Conservation (phyloP, 805 yeast species). For the Teunomyces atbi region DNA sequence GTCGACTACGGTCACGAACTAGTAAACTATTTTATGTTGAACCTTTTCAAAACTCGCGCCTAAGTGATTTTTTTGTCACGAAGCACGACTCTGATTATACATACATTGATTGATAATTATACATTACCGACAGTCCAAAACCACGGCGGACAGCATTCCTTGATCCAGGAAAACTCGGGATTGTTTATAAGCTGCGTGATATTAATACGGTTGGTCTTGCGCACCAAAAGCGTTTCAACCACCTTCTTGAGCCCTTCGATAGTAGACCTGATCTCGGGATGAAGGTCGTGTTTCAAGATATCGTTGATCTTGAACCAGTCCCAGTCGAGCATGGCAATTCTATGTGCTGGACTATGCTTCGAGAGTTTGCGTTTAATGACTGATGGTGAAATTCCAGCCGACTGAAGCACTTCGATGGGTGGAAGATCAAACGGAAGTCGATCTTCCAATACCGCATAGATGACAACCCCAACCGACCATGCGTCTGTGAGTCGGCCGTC, state of each 20-base stretch:
- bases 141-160: conserved; percentile 10
- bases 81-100: not conserved
- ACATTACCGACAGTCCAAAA: not conserved
- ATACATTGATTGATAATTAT: not conserved
- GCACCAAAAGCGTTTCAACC: conserved; percentile 34
- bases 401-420: conserved; percentile 41
- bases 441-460: conserved; percentile 80
- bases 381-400: conserved; percentile 36
- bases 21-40: not conserved
- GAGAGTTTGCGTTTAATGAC: conserved; percentile 42
- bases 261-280: conserved; percentile 16
- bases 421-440: conserved; percentile 90
- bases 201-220: conserved; percentile 34
- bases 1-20: not conserved
- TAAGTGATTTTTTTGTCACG: not conserved
- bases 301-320: conserved; percentile 58
- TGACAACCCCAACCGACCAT: conserved; percentile 94
- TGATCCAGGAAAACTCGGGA: conserved; percentile 25
- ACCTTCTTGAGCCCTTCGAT: conserved; percentile 23
- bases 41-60: conserved; percentile 1
- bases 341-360: conserved; percentile 66
- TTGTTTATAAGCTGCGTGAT: conserved; percentile 17
- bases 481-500: conserved; percentile 90
- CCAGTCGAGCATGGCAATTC: conserved; percentile 94
- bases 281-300: conserved; percentile 6